Evolutionary conservation across 768 basidiomycete genomes (phyloP).

Genomic region (Hydnomerulius pinastri): DNA sequence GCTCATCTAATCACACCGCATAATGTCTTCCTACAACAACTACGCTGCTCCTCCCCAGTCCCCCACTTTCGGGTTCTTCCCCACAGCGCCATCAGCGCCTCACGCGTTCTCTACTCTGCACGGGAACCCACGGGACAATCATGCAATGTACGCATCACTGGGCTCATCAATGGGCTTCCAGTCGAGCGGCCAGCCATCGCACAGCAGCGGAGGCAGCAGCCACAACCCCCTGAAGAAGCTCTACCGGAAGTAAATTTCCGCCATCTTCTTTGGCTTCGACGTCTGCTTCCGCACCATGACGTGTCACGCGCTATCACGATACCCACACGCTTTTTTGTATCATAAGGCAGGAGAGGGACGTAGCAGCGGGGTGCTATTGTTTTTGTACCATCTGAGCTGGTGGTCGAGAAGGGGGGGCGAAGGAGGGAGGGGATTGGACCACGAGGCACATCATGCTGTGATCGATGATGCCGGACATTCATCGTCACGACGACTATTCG

Average conservation of each 20-base stretch:
- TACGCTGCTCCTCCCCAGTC: conserved; percentile 49
- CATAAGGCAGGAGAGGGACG: conserved; percentile 16
- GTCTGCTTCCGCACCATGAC: conserved; percentile 5
- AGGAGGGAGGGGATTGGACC: not conserved
- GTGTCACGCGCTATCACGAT: conserved; percentile 4
- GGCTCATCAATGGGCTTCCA: conserved; percentile 29
- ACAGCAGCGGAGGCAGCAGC: conserved; percentile 26
- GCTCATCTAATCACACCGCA: conserved; percentile 11
- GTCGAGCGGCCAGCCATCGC: conserved; percentile 23
- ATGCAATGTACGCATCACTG: conserved; percentile 60
- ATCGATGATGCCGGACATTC: conserved; percentile 9
- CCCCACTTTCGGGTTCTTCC: conserved; percentile 63
- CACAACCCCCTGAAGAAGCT: conserved; percentile 37
- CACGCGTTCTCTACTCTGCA: conserved; percentile 59
- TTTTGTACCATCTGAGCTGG: not conserved
- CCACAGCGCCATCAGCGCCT: conserved; percentile 51
- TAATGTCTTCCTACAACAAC: conserved; percentile 46
- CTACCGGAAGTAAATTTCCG: conserved; percentile 33
- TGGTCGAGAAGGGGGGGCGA: conserved; percentile 1
- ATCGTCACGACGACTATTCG: conserved; percentile 17
- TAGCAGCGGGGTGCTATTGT: conserved; percentile 1
- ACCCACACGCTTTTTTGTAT: conserved; percentile 25
- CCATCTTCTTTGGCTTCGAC: conserved; percentile 2
- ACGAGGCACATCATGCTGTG: not conserved
- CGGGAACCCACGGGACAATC: conserved; percentile 61